Evolutionary conservation across 345 rosid species (phyloP).

Genomic region (Aquilaria malaccensis): DNA sequence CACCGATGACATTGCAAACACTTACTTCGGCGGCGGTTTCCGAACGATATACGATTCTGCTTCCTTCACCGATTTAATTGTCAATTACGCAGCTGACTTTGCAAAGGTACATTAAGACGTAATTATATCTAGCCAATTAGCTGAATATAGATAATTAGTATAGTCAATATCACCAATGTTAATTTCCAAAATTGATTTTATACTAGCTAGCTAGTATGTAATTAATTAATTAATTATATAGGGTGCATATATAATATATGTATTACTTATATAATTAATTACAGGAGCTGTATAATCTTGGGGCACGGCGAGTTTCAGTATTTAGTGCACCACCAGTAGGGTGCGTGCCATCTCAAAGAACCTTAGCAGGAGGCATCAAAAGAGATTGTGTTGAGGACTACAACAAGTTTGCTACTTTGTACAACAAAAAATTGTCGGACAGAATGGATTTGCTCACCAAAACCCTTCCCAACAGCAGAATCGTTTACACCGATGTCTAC

Average conservation of each 20-base stretch:
- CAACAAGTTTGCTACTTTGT: slow-evolving; percentile 22
- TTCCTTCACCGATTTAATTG: slow-evolving; percentile 39
- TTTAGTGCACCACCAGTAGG: slow-evolving; percentile 34
- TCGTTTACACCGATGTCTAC: slow-evolving; percentile 40
- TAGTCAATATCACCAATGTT: no score
- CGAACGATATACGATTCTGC: slow-evolving; percentile 20
- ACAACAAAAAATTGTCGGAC: slow-evolving; percentile 25
- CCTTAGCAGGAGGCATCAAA: slow-evolving; percentile 21
- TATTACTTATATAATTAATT: not conserved
- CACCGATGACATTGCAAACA: slow-evolving; percentile 46
- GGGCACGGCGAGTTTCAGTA: slow-evolving; percentile 35
- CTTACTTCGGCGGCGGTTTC: slow-evolving; percentile 22
- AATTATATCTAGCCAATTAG: no score
- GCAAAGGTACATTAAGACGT: slow-evolving; percentile 19
- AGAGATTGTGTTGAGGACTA: slow-evolving; percentile 23
- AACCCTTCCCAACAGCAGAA: slow-evolving; percentile 18
- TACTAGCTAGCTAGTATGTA: no score
- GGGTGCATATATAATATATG: no score
- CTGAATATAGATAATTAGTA: no score
- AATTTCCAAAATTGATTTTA: no score
- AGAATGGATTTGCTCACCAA: slow-evolving; percentile 16
- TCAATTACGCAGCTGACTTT: slow-evolving; percentile 33
- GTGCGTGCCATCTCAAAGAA: slow-evolving; percentile 37
- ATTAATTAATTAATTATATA: no score
- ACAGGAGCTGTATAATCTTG: slow-evolving; percentile 29